Percentiles rank a stretch among this genome's conserved stretches.
phyloP scores from a whole-genome alignment of 371 early-diverging fungal genomes.

The Rhizopus microsporus region DNA sequence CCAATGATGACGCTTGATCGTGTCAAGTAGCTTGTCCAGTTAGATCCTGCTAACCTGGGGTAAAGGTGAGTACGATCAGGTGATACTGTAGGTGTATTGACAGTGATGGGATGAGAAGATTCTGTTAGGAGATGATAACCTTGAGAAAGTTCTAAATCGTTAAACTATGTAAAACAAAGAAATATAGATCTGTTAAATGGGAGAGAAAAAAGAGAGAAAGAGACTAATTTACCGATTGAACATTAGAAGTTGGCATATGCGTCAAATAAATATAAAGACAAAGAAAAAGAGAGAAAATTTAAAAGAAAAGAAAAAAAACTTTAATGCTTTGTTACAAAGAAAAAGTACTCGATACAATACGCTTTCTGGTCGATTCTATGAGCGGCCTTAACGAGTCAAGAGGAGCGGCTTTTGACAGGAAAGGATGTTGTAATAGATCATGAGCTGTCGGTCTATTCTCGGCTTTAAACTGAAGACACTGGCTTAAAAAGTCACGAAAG shows the following conservation, averaged over 20 bases:
- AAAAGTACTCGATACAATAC: too few relatives aligned
- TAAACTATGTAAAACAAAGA: slow-evolving; percentile 20
- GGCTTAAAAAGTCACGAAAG: slow-evolving; percentile 80
- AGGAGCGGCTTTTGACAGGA: slow-evolving; percentile 26
- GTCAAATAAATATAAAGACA: too few relatives aligned
- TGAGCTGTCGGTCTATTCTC: slow-evolving; percentile 73
- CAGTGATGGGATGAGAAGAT: slow-evolving; percentile 30
- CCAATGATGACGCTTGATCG: slow-evolving; percentile 33
- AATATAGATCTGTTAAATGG: too few relatives aligned
- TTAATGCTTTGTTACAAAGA: too few relatives aligned
- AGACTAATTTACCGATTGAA: too few relatives aligned
- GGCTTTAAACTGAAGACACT: slow-evolving; percentile 83
- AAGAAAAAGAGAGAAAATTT: too few relatives aligned
- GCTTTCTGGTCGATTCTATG: slow-evolving; percentile 17
- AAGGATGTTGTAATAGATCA: slow-evolving; percentile 60
- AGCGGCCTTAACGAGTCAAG: slow-evolving; percentile 8
- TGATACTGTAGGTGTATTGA: slow-evolving; percentile 30
- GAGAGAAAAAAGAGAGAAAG: too few relatives aligned
- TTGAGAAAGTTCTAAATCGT: slow-evolving; percentile 27
- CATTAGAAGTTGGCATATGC: too few relatives aligned
- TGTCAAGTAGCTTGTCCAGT: slow-evolving; percentile 50
- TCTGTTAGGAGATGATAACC: slow-evolving; percentile 34
- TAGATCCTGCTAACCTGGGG: slow-evolving; percentile 42
- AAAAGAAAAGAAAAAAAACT: too few relatives aligned
- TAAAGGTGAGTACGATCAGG: slow-evolving; percentile 30